Evolutionary conservation across 345 rosid genomes (phyloP).

Genomic region (Xanthoceras sorbifolium): DNA sequence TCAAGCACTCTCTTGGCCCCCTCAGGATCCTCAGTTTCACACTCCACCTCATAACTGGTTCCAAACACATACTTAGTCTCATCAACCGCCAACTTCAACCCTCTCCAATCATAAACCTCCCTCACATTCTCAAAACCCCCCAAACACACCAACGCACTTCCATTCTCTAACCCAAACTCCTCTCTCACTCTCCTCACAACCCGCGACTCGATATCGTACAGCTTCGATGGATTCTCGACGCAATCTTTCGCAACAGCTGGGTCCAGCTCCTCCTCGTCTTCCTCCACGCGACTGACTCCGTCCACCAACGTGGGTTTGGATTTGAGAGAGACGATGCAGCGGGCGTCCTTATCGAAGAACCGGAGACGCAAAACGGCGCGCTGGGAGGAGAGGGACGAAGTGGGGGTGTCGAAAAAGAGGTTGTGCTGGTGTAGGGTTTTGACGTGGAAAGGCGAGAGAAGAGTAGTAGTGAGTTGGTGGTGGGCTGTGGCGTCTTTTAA

Average conservation of each 20-base stretch:
- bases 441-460: conserved; percentile 53
- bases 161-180: conserved; percentile 58
- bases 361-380: conserved; percentile 71
- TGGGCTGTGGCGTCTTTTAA: conserved; percentile 50
- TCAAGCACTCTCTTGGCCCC: conserved; percentile 61
- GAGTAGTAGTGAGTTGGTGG: conserved; percentile 46
- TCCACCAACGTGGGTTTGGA: conserved; percentile 56
- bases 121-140: conserved; percentile 88
- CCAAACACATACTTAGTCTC: conserved; percentile 79
- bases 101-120: conserved; percentile 65
- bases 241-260: conserved; percentile 41
- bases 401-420: conserved; percentile 68
- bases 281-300: conserved; percentile 86
- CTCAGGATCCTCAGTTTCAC: conserved; percentile 80
- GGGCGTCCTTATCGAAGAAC: conserved; percentile 44
- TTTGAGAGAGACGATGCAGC: conserved; percentile 66
- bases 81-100: conserved; percentile 78
- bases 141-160: conserved; percentile 59
- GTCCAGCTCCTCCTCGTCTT: conserved; percentile 82
- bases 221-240: conserved; percentile 46
- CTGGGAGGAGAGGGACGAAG: conserved; percentile 51
- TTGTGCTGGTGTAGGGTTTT: conserved; percentile 71
- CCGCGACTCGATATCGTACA: conserved; percentile 52
- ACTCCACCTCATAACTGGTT: conserved; percentile 71
- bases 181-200: conserved; percentile 62